Evolutionary conservation across 257 asterid species (phyloP).

Genomic region (Ilex asprella): DNA sequence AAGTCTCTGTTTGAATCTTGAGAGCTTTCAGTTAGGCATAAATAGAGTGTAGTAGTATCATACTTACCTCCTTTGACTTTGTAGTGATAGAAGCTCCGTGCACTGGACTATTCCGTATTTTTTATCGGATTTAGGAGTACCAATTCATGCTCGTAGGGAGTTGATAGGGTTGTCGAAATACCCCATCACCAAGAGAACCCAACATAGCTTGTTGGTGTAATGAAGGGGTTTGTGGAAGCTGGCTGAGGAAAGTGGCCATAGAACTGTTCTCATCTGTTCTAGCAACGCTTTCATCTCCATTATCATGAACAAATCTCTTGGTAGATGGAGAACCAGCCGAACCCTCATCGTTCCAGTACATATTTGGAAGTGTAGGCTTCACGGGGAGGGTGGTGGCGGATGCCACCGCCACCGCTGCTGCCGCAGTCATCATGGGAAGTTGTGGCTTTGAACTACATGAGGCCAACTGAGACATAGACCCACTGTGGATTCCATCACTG

Average conservation of each 20-base stretch:
- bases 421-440: slow-evolving; percentile 15
- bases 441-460: slow-evolving; percentile 21
- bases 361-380: slow-evolving; percentile 28
- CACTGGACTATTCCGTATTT: not conserved
- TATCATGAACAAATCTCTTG: slow-evolving; percentile 44
- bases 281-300: slow-evolving; percentile 17
- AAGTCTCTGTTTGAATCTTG: not conserved
- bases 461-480: slow-evolving; percentile 14
- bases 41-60: no score
- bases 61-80: no score
- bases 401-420: slow-evolving; percentile 1
- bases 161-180: slow-evolving; percentile 47
- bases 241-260: slow-evolving; percentile 41
- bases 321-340: slow-evolving; percentile 28
- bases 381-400: slow-evolving; percentile 7
- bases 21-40: no score
- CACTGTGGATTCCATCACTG: slow-evolving; percentile 15
- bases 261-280: slow-evolving; percentile 34
- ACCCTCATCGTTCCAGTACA: slow-evolving; percentile 46
- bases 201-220: slow-evolving; percentile 48
- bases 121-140: slow-evolving; percentile 33
- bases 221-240: slow-evolving; percentile 50
- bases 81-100: not conserved
- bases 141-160: slow-evolving; percentile 37
- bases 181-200: slow-evolving; percentile 62